Base-by-base conservation (phyloP, 2,329 filamentous ascomycete species). In the Penicillium brasilianum region DNA sequence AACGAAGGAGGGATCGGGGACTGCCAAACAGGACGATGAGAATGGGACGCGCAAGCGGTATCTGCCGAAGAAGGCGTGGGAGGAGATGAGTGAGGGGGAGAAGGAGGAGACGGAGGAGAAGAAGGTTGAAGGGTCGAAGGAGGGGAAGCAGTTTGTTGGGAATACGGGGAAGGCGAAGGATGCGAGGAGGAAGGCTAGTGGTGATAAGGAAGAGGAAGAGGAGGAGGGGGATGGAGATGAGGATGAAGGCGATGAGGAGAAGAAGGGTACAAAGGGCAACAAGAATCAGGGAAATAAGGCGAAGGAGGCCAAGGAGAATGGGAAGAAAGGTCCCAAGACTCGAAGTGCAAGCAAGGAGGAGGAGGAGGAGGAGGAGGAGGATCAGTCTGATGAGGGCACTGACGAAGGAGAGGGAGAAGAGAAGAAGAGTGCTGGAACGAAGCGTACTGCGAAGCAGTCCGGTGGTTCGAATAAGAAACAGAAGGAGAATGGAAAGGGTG, bases 51-150 rank as follows among this genome's bases (percentile, higher is more conserved):
- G 78, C 62, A 78, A 82, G 68, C 67, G 79, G 18, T 82, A 82
- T 66, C 60, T 81, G 49, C 79, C 81, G 0, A 82, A 81, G 68
- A 77, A 81, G 62, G 81, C 80, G 1, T 82, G 80, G 81, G 79
- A 83, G 67, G 67, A 79, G 51, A 79, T 83, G 80, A 76, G 66
- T 44, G 79, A 82, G 43, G 62, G 75, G 25, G 79, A 81, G 67
- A 82, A 81, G 61, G 64, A 80, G 58, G 73, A 75, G 61, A 81
- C 79, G 9, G 77, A 80, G 30, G 57, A 75, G 60, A 78, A 68
- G 51, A 72, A 72, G 51, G 18, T 63, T 10, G 43, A 68, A n/a
- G 68, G 49, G 3, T 68, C 65, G 71, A 78, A 78, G 62, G 61
- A 80, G 56, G 79, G 80, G 11, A 78, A 78, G 64, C 80, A 81